A percentile compares a stretch with the other conserved stretches of the same genome.
phyloP scores from a whole-genome alignment of 768 basidiomycete genomes.

The Mycena maculata region DNA sequence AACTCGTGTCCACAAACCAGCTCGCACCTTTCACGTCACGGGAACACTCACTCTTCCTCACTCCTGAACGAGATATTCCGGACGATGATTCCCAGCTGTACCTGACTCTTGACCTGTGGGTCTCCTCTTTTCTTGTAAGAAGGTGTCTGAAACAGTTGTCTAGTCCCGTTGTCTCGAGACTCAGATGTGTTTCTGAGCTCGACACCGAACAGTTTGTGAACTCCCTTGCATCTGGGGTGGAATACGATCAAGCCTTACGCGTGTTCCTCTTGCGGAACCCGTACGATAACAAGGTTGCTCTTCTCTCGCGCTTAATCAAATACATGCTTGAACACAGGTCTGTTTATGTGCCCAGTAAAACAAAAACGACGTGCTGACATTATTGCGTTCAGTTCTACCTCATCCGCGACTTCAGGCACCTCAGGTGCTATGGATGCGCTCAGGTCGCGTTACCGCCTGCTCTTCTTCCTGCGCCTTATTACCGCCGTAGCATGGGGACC shows the following conservation, averaged over 20 bases:
- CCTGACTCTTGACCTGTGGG: conserved; percentile 28
- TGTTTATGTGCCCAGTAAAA: neutral
- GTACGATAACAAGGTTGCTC: conserved; percentile 14
- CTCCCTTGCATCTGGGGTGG: conserved; percentile 18
- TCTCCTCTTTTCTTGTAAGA: too few relatives aligned
- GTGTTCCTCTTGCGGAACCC: conserved; percentile 20
- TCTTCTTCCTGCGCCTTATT: conserved; percentile 25
- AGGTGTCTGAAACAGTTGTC: neutral
- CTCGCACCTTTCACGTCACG: conserved; percentile 22
- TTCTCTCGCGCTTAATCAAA: conserved; percentile 15
- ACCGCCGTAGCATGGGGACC: conserved; percentile 25
- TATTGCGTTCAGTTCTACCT: neutral
- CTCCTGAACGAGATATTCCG: conserved; percentile 21
- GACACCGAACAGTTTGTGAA: neutral
- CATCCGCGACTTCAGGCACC: neutral
- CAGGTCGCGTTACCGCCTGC: conserved; percentile 19
- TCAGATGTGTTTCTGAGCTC: conserved; percentile 9
- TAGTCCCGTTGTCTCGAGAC: neutral
- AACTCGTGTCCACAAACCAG: neutral
- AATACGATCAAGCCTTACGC: conserved; percentile 27
- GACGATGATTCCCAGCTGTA: conserved; percentile 21
- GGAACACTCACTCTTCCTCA: conserved; percentile 21
- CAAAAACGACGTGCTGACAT: neutral
- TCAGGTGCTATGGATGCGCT: neutral
- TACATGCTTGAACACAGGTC: conserved; percentile 22